These are phyloP conservation scores for Leccinum brunneo-olivaceum DNA, from an alignment of 1,284 basidiomycete species.

Conservation along the genomic window DNA sequence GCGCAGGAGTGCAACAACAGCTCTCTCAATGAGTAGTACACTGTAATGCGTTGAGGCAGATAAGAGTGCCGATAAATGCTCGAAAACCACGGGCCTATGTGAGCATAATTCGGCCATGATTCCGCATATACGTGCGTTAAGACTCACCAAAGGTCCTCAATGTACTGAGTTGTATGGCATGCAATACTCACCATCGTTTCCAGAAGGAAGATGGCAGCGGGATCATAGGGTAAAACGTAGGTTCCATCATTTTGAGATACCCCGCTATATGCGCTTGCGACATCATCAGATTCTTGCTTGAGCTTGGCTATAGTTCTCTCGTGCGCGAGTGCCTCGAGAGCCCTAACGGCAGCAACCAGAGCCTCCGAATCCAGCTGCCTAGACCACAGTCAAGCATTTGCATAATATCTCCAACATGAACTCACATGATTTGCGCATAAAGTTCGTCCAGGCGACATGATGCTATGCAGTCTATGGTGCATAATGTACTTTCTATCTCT, in stretches of 20 bases:
- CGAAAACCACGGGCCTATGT: conserved; percentile 83
- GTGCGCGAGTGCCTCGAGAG: conserved; percentile 87
- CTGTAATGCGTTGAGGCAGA: conserved; percentile 78
- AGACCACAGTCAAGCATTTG: conserved; percentile 13
- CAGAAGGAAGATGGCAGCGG: conserved; percentile 87
- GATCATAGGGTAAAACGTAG: conserved; percentile 79
- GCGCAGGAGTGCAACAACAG: conserved; percentile 83
- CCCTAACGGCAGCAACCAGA: conserved; percentile 75
- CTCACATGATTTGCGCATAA: conserved; percentile 87
- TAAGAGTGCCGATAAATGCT: conserved; percentile 81
- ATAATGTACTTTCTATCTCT: conserved; percentile 91
- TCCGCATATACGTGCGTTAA: neutral
- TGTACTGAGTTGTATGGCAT: conserved; percentile 66
- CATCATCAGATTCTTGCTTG: conserved; percentile 61
- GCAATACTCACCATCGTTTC: conserved; percentile 92
- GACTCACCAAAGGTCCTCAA: conserved; percentile 81
- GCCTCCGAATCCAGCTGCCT: conserved; percentile 76
- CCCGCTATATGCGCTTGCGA: conserved; percentile 28
- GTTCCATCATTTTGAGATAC: conserved; percentile 36
- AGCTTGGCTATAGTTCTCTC: conserved; percentile 73
- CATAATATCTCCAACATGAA: conserved; percentile 11
- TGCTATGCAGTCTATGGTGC: conserved; percentile 91
- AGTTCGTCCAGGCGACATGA: conserved; percentile 93
- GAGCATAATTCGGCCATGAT: neutral
- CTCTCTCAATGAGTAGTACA: conserved; percentile 89